Conservation (phyloP, 768 basidiomycete species). For the Hygrocybe coccinea region DNA sequence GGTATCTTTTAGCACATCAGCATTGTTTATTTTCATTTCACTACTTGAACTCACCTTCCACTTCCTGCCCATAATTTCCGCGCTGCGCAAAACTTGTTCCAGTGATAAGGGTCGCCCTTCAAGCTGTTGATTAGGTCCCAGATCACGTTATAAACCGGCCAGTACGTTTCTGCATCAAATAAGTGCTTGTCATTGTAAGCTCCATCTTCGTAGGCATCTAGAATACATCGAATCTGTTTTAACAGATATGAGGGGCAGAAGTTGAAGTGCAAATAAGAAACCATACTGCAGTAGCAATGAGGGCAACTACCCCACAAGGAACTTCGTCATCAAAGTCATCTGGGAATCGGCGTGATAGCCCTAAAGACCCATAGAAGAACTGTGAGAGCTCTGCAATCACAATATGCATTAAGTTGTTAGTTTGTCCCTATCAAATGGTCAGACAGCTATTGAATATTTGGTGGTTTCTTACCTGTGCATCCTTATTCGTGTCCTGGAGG, state of each 20-base stretch:
- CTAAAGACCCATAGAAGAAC: neutral
- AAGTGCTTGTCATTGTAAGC: neutral
- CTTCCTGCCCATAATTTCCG: neutral
- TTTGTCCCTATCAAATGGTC: neutral
- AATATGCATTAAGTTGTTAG: neutral
- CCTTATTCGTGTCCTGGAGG: neutral
- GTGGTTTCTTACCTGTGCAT: neutral
- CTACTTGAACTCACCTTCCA: constrained; percentile 4
- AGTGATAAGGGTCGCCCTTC: neutral
- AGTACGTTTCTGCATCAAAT: neutral
- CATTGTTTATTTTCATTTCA: no score
- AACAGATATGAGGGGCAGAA: neutral
- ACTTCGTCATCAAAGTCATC: neutral
- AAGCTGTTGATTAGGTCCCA: neutral
- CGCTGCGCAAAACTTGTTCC: neutral
- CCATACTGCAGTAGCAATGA: neutral
- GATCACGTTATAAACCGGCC: neutral
- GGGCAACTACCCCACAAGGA: neutral
- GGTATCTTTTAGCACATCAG: no score
- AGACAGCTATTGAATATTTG: neutral
- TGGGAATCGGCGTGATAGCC: neutral
- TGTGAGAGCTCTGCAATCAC: neutral
- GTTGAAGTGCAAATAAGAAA: neutral
- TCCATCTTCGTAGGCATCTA: neutral
- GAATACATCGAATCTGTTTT: neutral